Evolutionary conservation across 2,329 filamentous ascomycete genomes (phyloP), one percentile per base, ranked within the genome.

Genomic region (Fusarium nodosum): DNA sequence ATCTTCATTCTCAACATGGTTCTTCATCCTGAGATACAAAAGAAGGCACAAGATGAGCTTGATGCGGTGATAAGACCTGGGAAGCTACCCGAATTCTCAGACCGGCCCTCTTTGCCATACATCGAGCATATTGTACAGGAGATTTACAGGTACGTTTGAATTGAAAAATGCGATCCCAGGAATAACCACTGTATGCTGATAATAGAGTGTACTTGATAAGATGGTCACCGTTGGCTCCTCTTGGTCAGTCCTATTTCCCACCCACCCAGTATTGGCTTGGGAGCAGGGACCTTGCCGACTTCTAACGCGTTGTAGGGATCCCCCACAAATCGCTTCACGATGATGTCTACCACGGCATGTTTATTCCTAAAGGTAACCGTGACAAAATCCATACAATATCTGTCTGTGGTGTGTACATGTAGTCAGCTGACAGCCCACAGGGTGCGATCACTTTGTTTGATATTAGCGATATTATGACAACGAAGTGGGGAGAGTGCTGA

Each of bases 271-370:
- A 41, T 9, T 48, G 42, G 20, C 11, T 36, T 24, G 42, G 33
- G 45, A 10, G 44, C 5, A 60, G 46, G 28, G 44, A 50, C 47
- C 51, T 58, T n/a, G 57, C 51, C n/a, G 16, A 22, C 51, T 50
- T 45, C 57, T 73, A 45, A 73, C 47, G 30, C 39, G 34, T 26
- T 44, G 39, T 46, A 76, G 76, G 76, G 7, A 86, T 89, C 53
- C 87, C 87, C 12, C 87, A 89, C 75, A 83, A 79, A 62, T 81
- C 85, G 15, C 79, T 84, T 4, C 75, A 84, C 55, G 86, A 89
- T 60, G 87, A 90, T 68, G 77, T 84, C 31, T 90, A 88, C 69
- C 79, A 84, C 26, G 86, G 83, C 48, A 86, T 87, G 79, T 82
- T 84, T 65, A 87, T 90, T 62, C 86, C 86, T 15, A 84, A 83